Percentiles rank a stretch among this genome's conserved stretches.
phyloP scores from a whole-genome alignment of 345 rosid genomes.

The Pistacia integerrima region DNA sequence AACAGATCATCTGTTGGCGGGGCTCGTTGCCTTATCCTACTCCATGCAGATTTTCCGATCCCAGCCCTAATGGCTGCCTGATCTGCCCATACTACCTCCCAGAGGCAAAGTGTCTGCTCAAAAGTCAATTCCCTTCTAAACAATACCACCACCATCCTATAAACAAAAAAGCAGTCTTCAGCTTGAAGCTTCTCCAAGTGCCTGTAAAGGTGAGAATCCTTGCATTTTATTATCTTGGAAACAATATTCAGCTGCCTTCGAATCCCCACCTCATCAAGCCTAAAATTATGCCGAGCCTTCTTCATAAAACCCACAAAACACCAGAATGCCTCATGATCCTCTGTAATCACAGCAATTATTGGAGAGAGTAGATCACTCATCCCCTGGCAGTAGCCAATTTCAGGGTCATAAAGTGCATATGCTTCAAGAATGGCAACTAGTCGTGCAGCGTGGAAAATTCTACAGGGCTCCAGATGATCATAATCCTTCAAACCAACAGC shows the following conservation, averaged over 20 bases:
- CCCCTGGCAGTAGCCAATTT: conserved; percentile 98
- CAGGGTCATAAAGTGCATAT: conserved; percentile 83
- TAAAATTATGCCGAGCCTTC: conserved; percentile 93
- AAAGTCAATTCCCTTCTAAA: conserved; percentile 86
- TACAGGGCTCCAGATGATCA: conserved; percentile 69
- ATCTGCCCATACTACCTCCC: conserved; percentile 99
- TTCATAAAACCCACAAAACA: conserved; percentile 94
- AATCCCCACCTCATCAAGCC: conserved; percentile 92
- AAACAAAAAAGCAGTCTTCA: conserved; percentile 95
- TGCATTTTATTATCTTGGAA: conserved; percentile 81
- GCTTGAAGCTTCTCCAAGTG: conserved; percentile 92
- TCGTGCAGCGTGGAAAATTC: conserved; percentile 91
- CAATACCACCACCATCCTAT: conserved; percentile 94
- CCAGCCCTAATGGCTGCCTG: conserved; percentile 93
- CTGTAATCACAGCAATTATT: conserved; percentile 66
- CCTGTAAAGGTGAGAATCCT: conserved; percentile 85
- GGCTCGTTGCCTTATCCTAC: conserved; percentile 72
- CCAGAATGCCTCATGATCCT: conserved; percentile 96
- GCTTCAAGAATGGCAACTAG: conserved; percentile 95
- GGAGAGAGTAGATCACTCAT: conserved; percentile 99
- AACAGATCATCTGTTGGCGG: conserved; percentile 92
- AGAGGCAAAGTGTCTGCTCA: conserved; percentile 81
- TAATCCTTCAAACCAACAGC: conserved; percentile 82
- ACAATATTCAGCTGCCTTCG: conserved; percentile 79
- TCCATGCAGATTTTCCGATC: conserved; percentile 86